Conservation (phyloP, 306 rosid species). For the Fragaria iinumae region DNA sequence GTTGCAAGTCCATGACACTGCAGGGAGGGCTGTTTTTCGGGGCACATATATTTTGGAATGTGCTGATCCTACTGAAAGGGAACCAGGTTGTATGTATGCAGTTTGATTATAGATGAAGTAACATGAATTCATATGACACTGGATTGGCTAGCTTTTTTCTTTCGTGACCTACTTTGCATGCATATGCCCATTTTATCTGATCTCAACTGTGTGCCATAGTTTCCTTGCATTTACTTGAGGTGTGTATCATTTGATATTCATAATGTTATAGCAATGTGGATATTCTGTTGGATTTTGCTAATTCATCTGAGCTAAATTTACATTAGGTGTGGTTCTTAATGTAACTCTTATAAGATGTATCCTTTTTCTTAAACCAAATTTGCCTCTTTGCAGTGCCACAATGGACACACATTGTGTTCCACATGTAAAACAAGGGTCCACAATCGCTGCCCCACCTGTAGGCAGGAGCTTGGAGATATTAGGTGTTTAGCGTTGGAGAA, state of each 20-base stretch:
- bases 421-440: constrained; percentile 97
- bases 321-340: background rate
- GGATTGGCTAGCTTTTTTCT: background rate
- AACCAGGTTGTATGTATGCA: background rate
- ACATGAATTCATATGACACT: background rate
- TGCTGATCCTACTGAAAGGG: background rate
- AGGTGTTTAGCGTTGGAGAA: constrained; percentile 96
- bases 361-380: constrained; percentile 11
- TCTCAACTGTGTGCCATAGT: background rate
- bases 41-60: background rate
- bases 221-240: background rate
- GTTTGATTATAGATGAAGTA: background rate
- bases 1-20: background rate
- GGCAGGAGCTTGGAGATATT: constrained; percentile 99
- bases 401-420: constrained; percentile 95
- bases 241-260: background rate
- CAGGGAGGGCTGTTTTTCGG: background rate
- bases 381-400: constrained; percentile 79
- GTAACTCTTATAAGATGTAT: background rate
- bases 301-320: background rate
- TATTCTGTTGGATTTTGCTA: background rate
- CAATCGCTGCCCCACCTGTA: constrained; percentile 97
- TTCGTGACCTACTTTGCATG: background rate
- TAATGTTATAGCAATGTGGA: background rate
- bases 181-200: background rate